Evolutionary conservation across 1,284 basidiomycete species (phyloP), one percentile per base, ranked within the genome.

Genomic region (Marasmius oreades): DNA sequence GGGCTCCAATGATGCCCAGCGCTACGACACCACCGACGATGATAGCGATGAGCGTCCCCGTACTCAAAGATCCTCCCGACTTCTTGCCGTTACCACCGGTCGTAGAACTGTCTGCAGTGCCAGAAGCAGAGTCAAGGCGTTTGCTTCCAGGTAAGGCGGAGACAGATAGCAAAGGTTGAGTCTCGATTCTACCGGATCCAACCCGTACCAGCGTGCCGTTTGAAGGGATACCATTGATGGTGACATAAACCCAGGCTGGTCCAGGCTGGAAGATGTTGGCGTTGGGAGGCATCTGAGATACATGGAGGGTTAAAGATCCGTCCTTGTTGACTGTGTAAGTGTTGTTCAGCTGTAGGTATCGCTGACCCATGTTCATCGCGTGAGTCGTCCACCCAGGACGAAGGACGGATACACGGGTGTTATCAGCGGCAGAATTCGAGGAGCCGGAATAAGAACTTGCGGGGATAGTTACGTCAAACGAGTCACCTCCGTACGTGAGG

Each of bases 401-500:
- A 59, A 92, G 78, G 62, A 98, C 73, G 56, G 87, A 84, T 18
- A 95, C 89, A 20, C 85, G 89, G 42, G 94, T 90, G 64, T 86
- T 87, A 56, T 85, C 82, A 12, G 87, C 88, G 3, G 87, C 88
- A 55, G 80, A 77, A 62, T 88, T 87, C 22, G 82, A 77, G 4
- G 85, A 76, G 18, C 89, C 87, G 3, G 79, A 76, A 62, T 88
- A 90, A 12, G 86, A 87, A 0, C 67, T 71, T 0, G 83, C 66
- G n/a, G 86, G 80, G 51, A 91, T 66, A 1, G 76, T 80, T 63
- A 89, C 69, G 64, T 84, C 74, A 59, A 98, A 98, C 44, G 79
- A 76, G 51, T 76, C 64, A n/a, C 96, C 97, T 57, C 97, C 96
- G 68, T 98, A 98, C 0, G 82, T 77, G 55, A 98, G 74, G 0